Evolutionary conservation across 352 stramenopile genomes (phyloP).

Genomic region (Pythium sp.): DNA sequence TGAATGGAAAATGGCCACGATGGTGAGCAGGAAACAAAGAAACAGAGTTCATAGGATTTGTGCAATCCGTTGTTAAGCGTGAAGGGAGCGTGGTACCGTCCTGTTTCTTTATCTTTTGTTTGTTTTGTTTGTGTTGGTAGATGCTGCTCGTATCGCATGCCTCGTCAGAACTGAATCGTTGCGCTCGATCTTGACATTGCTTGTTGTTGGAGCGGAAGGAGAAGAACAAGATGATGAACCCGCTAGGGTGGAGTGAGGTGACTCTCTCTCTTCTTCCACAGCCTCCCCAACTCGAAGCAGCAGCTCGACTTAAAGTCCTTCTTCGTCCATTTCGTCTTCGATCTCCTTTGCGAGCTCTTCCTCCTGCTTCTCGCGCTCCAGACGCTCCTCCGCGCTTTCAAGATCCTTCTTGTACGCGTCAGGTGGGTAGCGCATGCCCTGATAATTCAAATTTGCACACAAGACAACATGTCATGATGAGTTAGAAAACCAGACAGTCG

Average conservation of each 20-base stretch:
- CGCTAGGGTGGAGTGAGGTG: neutral
- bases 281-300: neutral
- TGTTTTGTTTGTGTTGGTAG: neutral
- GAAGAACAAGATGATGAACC: neutral
- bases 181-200: neutral
- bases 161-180: neutral
- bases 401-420: slow-evolving; percentile 98
- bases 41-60: neutral
- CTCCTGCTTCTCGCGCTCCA: slow-evolving; percentile 91
- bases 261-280: neutral
- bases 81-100: neutral
- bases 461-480: neutral
- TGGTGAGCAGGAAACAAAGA: neutral
- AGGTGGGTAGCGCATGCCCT: slow-evolving; percentile 95
- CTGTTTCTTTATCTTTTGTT: neutral
- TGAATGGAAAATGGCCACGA: neutral
- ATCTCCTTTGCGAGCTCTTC: slow-evolving; percentile 96
- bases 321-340: slow-evolving; percentile 94
- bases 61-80: neutral
- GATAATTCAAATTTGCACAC: neutral
- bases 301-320: slow-evolving; percentile 58
- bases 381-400: slow-evolving; percentile 88
- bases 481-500: neutral
- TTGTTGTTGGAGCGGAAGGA: neutral
- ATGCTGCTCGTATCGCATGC: neutral